These are phyloP conservation scores for Blumeria graminis DNA, from an alignment of 2,329 filamentous ascomycete species.

Conservation along the genomic window DNA sequence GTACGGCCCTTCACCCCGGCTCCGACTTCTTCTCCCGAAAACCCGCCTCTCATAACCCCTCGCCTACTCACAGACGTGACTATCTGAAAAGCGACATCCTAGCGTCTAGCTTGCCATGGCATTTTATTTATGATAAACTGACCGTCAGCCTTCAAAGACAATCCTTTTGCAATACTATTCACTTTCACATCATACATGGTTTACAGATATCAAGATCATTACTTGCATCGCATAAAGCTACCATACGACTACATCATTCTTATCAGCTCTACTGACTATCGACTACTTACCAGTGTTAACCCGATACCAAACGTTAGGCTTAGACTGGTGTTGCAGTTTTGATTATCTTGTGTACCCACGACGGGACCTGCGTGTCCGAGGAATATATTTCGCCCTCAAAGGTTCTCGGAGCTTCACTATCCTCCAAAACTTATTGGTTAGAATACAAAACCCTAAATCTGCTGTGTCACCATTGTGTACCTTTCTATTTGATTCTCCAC, in stretches of 20 bases:
- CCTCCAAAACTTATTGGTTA: slow-evolving; percentile 10
- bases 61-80: neutral
- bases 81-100: neutral
- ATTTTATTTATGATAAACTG: neutral
- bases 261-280: neutral
- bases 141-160: neutral
- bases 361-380: neutral
- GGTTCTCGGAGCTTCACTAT: slow-evolving; percentile 7
- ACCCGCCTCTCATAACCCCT: neutral
- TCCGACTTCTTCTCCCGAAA: neutral
- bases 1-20: neutral
- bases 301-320: neutral
- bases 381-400: slow-evolving; percentile 8
- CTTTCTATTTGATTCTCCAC: slow-evolving; percentile 2
- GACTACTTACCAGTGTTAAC: neutral
- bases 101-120: neutral
- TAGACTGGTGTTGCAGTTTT: neutral
- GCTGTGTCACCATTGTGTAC: slow-evolving; percentile 13
- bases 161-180: too few species aligned
- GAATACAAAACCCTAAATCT: slow-evolving; percentile 11
- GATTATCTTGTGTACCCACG: neutral
- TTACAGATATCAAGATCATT: neutral
- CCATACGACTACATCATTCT: neutral
- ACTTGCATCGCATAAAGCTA: neutral
- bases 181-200: neutral